A percentile compares a stretch with the other conserved stretches of the same genome.
These are phyloP conservation scores for Aspergillus ellipticus DNA, from an alignment of 495 filamentous ascomycete genomes.

Conservation along the genomic window DNA sequence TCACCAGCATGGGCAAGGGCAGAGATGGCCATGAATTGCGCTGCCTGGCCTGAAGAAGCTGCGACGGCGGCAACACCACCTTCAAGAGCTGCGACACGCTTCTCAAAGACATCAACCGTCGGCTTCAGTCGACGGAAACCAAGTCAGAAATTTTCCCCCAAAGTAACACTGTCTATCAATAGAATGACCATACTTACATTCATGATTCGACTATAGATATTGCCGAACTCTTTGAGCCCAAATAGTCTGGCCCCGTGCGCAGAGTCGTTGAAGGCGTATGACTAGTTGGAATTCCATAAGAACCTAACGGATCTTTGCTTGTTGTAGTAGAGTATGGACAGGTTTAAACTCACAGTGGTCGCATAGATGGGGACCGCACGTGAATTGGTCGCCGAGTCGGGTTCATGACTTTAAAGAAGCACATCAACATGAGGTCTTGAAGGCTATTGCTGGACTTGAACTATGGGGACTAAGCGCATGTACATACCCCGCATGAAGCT, in stretches of 20 bases:
- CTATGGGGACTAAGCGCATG: neutral
- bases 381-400: conserved; percentile 82
- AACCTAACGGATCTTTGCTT: neutral
- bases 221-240: conserved; percentile 95
- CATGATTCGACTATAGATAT: conserved; percentile 98
- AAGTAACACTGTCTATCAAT: neutral
- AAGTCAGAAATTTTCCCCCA: neutral
- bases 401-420: conserved; percentile 60
- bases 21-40: conserved; percentile 90
- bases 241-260: conserved; percentile 95
- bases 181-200: conserved; percentile 52
- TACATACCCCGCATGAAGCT: conserved; percentile 88
- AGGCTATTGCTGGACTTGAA: neutral
- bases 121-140: conserved; percentile 49
- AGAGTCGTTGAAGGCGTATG: conserved; percentile 92
- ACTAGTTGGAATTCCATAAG: conserved; percentile 45
- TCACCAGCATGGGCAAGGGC: conserved; percentile 81
- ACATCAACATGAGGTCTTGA: conserved; percentile 3
- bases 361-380: conserved; percentile 97
- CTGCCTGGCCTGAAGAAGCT: conserved; percentile 84
- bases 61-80: conserved; percentile 90
- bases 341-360: conserved; percentile 60
- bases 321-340: neutral
- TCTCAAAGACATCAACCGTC: conserved; percentile 97
- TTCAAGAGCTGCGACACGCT: conserved; percentile 92